Evolutionary conservation across 106 monocot species (phyloP).

Genomic region (Phalaenopsis aphrodite): DNA sequence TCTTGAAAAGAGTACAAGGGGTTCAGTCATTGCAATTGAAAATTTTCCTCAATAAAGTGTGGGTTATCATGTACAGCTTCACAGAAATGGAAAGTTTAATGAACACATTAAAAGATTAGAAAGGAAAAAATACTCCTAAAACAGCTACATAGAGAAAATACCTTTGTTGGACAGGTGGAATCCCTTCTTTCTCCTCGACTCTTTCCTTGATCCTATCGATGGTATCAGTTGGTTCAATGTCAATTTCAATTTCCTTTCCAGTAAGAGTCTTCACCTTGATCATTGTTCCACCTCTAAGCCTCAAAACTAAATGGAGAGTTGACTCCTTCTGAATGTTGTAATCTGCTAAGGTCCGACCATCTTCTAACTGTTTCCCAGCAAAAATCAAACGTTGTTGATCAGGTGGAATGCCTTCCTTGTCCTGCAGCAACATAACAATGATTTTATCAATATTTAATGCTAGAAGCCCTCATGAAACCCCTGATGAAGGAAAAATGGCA

Average conservation of each 20-base stretch:
- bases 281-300: constrained; percentile 44
- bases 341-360: constrained; percentile 21
- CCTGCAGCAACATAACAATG: constrained; percentile 8
- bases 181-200: constrained; percentile 45
- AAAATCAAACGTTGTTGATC: constrained; percentile 18
- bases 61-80: not conserved
- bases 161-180: constrained; percentile 44
- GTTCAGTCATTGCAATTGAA: not conserved
- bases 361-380: constrained; percentile 20
- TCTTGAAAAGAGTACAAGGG: not conserved
- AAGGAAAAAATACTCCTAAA: not conserved
- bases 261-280: constrained; percentile 42
- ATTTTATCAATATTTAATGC: not conserved
- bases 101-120: not conserved
- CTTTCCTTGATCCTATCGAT: constrained; percentile 43
- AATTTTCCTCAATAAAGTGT: not conserved
- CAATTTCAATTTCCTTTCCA: constrained; percentile 44
- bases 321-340: constrained; percentile 32
- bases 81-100: not conserved
- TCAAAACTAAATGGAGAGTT: constrained; percentile 36
- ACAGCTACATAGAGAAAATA: not conserved
- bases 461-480: not conserved
- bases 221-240: constrained; percentile 37
- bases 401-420: constrained; percentile 24
- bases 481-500: not conserved